These are phyloP conservation scores for Parachlorella kessleri DNA, from an alignment of 139 green algal genomes.

Conservation along the genomic window DNA sequence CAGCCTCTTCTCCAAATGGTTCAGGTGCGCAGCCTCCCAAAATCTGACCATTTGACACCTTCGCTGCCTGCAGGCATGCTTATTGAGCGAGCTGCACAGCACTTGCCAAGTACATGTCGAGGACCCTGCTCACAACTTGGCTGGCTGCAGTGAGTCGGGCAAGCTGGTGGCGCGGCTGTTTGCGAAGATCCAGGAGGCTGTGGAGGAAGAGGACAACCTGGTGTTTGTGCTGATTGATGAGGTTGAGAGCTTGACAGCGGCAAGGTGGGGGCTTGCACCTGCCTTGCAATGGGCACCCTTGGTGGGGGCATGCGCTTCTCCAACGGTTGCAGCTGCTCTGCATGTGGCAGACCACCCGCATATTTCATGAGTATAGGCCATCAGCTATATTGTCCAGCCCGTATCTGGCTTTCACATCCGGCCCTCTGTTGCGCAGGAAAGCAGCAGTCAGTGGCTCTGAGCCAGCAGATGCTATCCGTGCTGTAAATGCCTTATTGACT, in stretches of 20 bases:
- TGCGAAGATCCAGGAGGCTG: conserved; percentile 78
- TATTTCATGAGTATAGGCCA: too few relatives aligned
- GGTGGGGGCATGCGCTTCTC: too few relatives aligned
- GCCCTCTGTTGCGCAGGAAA: conserved; percentile 35
- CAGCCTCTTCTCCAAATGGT: conserved; percentile 95
- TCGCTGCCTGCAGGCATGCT: too few relatives aligned
- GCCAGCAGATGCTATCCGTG: conserved; percentile 90
- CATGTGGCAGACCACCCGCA: too few relatives aligned
- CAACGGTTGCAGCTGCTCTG: too few relatives aligned
- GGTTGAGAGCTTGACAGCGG: conserved; percentile 84
- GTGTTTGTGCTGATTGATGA: conserved; percentile 98
- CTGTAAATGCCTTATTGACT: conserved; percentile 97
- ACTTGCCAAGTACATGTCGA: too few relatives aligned
- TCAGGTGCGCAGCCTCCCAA: too few relatives aligned
- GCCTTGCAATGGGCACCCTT: not conserved
- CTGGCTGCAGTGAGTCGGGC: conserved; percentile 85
- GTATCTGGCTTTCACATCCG: not conserved
- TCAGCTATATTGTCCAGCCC: not conserved
- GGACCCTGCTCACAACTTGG: too few relatives aligned
- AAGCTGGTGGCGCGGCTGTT: conserved; percentile 78
- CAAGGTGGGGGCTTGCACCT: conserved; percentile 61
- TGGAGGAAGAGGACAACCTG: conserved; percentile 86
- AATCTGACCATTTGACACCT: too few relatives aligned
- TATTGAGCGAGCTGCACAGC: too few relatives aligned
- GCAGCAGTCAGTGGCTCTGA: conserved; percentile 76